phyloP scores from a whole-genome alignment of 140 eudicot genomes.

The Flaveria floridana region DNA sequence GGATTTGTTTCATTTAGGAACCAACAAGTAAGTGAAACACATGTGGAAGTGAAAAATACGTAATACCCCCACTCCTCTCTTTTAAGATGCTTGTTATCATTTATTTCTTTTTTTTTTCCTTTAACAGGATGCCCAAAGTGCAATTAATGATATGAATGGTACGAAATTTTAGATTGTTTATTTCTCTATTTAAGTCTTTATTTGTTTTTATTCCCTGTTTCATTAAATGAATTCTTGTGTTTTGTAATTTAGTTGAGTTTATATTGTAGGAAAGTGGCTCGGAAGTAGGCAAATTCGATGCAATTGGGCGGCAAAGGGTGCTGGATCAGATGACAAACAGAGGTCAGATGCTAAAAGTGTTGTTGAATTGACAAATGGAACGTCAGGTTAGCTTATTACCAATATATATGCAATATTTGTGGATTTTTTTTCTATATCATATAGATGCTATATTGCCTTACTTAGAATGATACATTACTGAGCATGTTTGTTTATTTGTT shows the following conservation, averaged over 20 bases:
- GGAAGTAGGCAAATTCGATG: constrained; percentile 98
- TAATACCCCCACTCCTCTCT: neutral
- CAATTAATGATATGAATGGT: constrained; percentile 90
- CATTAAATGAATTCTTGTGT: neutral
- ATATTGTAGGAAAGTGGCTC: constrained; percentile 77
- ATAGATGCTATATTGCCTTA: neutral
- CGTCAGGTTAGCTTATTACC: constrained; percentile 58
- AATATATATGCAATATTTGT: neutral
- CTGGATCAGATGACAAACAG: constrained; percentile 69
- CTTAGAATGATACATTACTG: too few species aligned
- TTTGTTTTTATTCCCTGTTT: constrained; percentile 8
- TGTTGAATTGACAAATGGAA: constrained; percentile 78
- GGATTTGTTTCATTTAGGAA: constrained; percentile 94
- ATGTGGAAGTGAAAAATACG: neutral
- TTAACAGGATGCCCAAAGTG: constrained; percentile 85
- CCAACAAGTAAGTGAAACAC: constrained; percentile 67
- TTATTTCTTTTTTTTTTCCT: neutral
- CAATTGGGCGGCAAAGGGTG: constrained; percentile 98
- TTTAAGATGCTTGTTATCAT: constrained; percentile 20
- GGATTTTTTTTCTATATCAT: neutral
- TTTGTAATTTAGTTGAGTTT: neutral
- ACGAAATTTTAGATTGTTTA: constrained; percentile 24
- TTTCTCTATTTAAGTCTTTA: neutral
- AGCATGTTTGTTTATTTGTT: too few species aligned
- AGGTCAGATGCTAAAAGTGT: constrained; percentile 65